Evolutionary conservation across 805 yeast genomes (phyloP), one percentile per base, ranked within the genome.

Genomic region (Teunomyces cretensis): DNA sequence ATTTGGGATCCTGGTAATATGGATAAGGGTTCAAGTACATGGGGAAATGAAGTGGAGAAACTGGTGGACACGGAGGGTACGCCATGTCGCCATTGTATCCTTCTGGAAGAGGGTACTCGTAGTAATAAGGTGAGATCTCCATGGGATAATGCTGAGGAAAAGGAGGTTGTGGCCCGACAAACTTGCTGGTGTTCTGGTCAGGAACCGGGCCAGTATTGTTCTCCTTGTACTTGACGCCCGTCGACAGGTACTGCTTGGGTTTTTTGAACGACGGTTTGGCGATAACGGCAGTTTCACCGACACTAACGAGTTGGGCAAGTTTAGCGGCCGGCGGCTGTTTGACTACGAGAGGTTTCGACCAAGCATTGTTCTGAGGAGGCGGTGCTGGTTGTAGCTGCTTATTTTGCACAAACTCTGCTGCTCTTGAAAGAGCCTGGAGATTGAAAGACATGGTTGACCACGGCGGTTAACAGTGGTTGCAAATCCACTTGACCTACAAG

Each of bases 291-390:
- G 28, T 9, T 11, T 26, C 12, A 3, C 28, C 28, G 8, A 5
- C 28, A 11, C 12, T 26, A 3, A 26, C 28, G 9, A 35, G 12
- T 6, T 22, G 28, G 19, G 22, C 3, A 19, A 6, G 22, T 19
- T 19, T 19, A 19, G 22, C 12, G n/a, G n/a, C 22, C n/a, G 28
- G 33, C 9, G 8, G 26, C 13, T 19, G 35, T 6, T 30, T 28
- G 26, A 13, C 35, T 2, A 39, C 42, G 22, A 28, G 42, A 4
- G 35, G 42, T 12, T 24, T 19, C 7, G 28, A 11, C 38, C 38
- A 49, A 11, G 52, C 50, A 16, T 46, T 49, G 26, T 22, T 39
- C 13, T 11, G 26, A 9, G 52, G 52, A 24, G 44, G 12, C 4
- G 47, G 45, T 2, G 52, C 52, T 8, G 52, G 52, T 3, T 35